Conservation (phyloP, 345 rosid genomes). For the Geranium rotundifolium region DNA sequence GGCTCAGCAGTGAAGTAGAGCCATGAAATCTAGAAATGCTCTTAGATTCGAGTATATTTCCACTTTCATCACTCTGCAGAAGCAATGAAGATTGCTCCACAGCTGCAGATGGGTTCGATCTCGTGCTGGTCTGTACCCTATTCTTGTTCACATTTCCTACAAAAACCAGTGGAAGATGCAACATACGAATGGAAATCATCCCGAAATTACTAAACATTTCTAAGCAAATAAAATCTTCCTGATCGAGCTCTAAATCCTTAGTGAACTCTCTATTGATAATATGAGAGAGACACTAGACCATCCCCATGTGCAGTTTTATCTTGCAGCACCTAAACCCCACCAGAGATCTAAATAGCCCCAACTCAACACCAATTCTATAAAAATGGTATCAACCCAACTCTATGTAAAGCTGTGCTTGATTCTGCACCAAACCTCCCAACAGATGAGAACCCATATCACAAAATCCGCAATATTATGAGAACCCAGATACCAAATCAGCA, state of each 20-base stretch:
- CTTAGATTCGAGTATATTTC: conserved; percentile 9
- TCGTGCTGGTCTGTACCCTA: conserved; percentile 10
- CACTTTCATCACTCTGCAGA: conserved; percentile 13
- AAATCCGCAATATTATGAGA: neutral
- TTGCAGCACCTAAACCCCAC: too few relatives aligned
- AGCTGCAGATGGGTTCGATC: conserved; percentile 9
- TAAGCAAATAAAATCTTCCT: neutral
- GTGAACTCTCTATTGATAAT: too few relatives aligned
- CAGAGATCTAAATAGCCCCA: too few relatives aligned
- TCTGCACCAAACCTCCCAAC: neutral
- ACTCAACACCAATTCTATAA: too few relatives aligned
- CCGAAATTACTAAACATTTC: neutral
- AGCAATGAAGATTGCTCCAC: conserved; percentile 14
- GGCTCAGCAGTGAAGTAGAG: conserved; percentile 14
- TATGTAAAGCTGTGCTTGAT: neutral
- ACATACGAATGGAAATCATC: conserved; percentile 13
- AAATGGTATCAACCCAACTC: neutral
- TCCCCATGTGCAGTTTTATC: too few relatives aligned
- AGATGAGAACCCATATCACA: neutral
- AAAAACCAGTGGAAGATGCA: conserved; percentile 13
- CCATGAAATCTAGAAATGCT: conserved; percentile 11
- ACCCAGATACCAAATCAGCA: too few relatives aligned
- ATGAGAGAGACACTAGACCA: too few relatives aligned
- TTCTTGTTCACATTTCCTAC: conserved; percentile 9
- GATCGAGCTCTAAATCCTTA: too few relatives aligned